These are phyloP conservation scores for Xylariales sp. DNA, from an alignment of 2,329 filamentous ascomycete genomes.

Conservation along the genomic window DNA sequence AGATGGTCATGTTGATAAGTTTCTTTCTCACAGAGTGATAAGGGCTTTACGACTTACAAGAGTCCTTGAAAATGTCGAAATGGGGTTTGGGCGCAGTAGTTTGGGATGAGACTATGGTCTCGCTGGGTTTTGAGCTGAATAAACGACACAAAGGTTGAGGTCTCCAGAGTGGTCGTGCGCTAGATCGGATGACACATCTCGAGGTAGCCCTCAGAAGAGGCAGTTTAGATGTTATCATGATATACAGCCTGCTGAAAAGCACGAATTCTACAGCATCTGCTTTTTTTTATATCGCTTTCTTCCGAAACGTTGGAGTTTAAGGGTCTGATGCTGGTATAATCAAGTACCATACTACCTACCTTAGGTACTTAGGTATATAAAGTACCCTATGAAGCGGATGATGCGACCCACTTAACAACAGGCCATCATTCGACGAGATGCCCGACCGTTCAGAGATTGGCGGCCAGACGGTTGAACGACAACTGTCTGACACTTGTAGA, in stretches of 20 bases:
- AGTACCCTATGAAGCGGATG: neutral
- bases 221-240: slow-evolving; percentile 6
- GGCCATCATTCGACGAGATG: slow-evolving; percentile 9
- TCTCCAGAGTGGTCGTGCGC: neutral
- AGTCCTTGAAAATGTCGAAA: slow-evolving; percentile 37
- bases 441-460: neutral
- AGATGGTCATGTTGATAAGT: slow-evolving; percentile 9
- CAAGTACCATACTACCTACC: too few relatives aligned
- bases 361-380: too few relatives aligned
- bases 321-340: neutral
- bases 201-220: slow-evolving; percentile 24
- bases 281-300: neutral
- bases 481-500: slow-evolving; percentile 17
- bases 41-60: slow-evolving; percentile 39
- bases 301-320: neutral
- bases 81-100: neutral
- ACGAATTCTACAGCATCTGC: neutral
- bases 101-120: neutral
- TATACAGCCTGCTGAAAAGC: slow-evolving; percentile 4
- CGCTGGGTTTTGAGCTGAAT: slow-evolving; percentile 9
- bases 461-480: neutral
- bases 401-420: slow-evolving; percentile 25
- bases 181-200: slow-evolving; percentile 7
- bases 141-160: slow-evolving; percentile 11
- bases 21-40: neutral